A percentile compares a stretch with the other conserved stretches of the same genome.
Conservation (phyloP, 345 rosid genomes). For the Acer negundo region DNA sequence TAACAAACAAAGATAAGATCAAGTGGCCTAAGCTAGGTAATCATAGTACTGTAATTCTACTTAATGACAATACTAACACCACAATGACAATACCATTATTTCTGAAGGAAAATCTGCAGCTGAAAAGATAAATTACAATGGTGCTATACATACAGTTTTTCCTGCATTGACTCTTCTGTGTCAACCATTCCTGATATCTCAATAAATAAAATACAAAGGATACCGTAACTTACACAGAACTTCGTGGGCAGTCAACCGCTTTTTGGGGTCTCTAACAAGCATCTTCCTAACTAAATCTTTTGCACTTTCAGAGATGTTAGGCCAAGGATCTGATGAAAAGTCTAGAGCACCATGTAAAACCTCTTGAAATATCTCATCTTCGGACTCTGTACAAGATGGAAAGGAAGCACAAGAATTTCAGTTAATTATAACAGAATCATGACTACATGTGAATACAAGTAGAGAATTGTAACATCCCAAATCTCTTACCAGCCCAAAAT, state of each 20-base stretch:
- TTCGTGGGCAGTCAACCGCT: conserved; percentile 73
- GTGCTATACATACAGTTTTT: neutral
- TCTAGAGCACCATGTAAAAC: conserved; percentile 78
- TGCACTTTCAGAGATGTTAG: conserved; percentile 73
- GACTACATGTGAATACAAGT: neutral
- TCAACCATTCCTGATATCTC: neutral
- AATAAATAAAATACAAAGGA: neutral
- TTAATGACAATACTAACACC: neutral
- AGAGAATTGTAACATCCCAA: neutral
- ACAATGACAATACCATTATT: neutral
- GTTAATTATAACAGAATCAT: neutral
- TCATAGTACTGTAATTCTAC: neutral
- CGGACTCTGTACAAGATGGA: conserved; percentile 49
- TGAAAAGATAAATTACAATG: neutral
- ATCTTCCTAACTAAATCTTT: conserved; percentile 79
- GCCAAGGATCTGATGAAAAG: conserved; percentile 89
- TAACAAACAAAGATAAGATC: no score
- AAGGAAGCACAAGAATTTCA: neutral
- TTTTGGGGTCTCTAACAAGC: conserved; percentile 69
- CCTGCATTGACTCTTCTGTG: neutral
- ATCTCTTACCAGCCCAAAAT: conserved; percentile 82
- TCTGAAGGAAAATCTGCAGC: neutral
- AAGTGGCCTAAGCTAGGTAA: no score
- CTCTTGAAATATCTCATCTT: conserved; percentile 76
- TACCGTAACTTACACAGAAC: conserved; percentile 59